Percentiles rank a stretch among this genome's conserved stretches.
Evolutionary conservation across 768 basidiomycete genomes (phyloP).

Genomic region (Termitomyces sp.): DNA sequence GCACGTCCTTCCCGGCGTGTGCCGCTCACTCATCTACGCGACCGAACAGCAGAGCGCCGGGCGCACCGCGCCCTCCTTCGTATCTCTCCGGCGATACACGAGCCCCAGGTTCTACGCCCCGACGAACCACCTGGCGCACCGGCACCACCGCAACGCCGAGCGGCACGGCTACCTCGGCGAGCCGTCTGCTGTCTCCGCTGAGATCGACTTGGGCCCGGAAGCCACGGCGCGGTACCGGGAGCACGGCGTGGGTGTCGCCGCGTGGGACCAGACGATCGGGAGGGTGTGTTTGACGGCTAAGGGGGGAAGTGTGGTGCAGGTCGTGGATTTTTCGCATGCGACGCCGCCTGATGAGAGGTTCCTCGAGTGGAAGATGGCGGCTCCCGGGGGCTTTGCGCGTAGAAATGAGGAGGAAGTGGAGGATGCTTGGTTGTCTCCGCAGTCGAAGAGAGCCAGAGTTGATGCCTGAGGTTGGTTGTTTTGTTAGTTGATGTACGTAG

Average conservation of each 20-base stretch:
- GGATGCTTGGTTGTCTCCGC: background rate
- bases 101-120: conserved; percentile 18
- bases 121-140: background rate
- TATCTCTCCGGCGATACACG: conserved; percentile 33
- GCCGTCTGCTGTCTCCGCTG: background rate
- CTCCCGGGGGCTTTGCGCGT: conserved; percentile 7
- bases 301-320: conserved; percentile 29
- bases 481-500: too few relatives aligned
- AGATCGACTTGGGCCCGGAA: background rate
- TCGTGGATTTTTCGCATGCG: conserved; percentile 41
- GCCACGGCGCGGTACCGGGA: conserved; percentile 12
- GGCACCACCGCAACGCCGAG: background rate
- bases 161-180: background rate
- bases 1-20: conserved; percentile 36
- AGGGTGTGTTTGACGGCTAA: conserved; percentile 47
- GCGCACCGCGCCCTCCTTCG: conserved; percentile 23
- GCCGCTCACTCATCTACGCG: conserved; percentile 37
- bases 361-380: conserved; percentile 23
- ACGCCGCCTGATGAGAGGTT: conserved; percentile 22
- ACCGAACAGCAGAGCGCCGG: conserved; percentile 20
- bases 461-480: background rate
- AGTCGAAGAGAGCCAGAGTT: background rate
- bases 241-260: conserved; percentile 38
- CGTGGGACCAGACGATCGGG: conserved; percentile 65
- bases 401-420: background rate